Evolutionary conservation across 2,329 filamentous ascomycete genomes (phyloP).

Genomic region (Mycosphaerelloides madeirae): DNA sequence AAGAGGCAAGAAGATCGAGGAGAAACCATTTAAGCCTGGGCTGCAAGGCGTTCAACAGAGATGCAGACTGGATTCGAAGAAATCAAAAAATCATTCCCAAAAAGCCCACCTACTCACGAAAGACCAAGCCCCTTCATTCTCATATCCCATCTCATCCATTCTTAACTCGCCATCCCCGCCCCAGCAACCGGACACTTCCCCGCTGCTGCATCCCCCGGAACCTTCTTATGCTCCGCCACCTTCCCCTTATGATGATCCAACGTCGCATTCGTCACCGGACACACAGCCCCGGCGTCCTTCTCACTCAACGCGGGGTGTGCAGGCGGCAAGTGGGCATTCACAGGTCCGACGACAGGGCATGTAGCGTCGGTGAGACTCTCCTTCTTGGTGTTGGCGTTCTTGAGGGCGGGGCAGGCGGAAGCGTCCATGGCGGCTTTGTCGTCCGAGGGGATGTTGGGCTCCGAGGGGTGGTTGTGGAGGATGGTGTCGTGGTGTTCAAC

Average conservation of each 20-base stretch:
- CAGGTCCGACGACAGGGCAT: conserved; percentile 43
- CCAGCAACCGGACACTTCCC: conserved; percentile 42
- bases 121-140: conserved; percentile 1
- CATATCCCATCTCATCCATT: not conserved
- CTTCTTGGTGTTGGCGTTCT: conserved; percentile 35
- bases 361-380: conserved; percentile 40
- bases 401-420: conserved; percentile 39
- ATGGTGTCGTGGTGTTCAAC: conserved; percentile 42
- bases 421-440: conserved; percentile 30
- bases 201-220: conserved; percentile 35
- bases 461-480: conserved; percentile 38
- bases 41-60: too few species aligned
- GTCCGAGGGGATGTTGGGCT: conserved; percentile 27
- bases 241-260: conserved; percentile 42
- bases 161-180: conserved; percentile 6
- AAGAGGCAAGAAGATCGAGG: too few species aligned
- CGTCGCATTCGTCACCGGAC: conserved; percentile 43
- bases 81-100: not conserved
- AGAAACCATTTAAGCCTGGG: too few species aligned
- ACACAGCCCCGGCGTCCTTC: conserved; percentile 36
- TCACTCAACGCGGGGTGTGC: conserved; percentile 39
- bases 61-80: too few species aligned
- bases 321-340: conserved; percentile 37
- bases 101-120: not conserved
- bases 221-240: conserved; percentile 38